Conservation (phyloP, 148 eudicot species). For the Rhododendron molle region DNA sequence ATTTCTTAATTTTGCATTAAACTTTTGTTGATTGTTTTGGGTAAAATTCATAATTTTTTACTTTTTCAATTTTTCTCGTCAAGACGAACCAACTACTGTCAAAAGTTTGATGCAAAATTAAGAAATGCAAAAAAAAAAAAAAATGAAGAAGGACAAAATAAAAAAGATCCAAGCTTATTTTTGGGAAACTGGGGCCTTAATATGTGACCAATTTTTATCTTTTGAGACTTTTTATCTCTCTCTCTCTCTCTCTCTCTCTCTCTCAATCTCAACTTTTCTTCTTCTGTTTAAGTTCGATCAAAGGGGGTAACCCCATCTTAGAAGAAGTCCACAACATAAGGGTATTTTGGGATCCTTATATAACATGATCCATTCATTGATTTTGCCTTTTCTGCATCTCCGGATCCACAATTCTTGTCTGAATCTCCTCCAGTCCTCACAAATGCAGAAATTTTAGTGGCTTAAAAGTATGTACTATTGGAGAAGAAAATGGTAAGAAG, state of each 20-base stretch:
- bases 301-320: neutral
- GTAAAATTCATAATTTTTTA: too few species aligned
- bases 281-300: neutral
- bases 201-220: neutral
- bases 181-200: too few species aligned
- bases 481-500: neutral
- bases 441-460: neutral
- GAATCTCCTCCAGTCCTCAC: neutral
- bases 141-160: too few species aligned
- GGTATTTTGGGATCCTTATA: neutral
- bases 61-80: too few species aligned
- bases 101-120: too few species aligned
- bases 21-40: too few species aligned
- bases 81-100: too few species aligned
- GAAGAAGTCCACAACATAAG: neutral
- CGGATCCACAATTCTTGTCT: neutral
- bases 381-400: neutral
- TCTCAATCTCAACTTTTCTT: neutral
- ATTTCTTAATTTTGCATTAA: too few species aligned
- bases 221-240: neutral
- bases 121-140: too few species aligned
- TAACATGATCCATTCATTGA: neutral
- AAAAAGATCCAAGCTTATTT: too few species aligned
- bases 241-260: neutral
- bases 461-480: neutral